These are phyloP conservation scores for Forsythia suspensa DNA, from an alignment of 257 asterid genomes.

Conservation along the genomic window DNA sequence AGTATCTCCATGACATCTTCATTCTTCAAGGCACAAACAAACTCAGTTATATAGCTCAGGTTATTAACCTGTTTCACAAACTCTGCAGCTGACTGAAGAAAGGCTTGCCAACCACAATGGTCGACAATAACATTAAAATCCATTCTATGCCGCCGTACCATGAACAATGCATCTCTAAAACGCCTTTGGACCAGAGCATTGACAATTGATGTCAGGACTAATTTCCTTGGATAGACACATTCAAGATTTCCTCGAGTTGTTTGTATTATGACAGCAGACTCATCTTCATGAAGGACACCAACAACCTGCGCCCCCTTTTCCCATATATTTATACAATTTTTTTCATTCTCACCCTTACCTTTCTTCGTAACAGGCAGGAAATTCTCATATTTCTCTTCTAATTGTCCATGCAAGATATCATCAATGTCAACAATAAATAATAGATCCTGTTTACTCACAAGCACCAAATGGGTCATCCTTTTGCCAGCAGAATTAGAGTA, in stretches of 20 bases:
- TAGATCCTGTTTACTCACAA: slow-evolving; percentile 81
- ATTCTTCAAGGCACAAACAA: slow-evolving; percentile 73
- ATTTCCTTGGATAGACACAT: slow-evolving; percentile 86
- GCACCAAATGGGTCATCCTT: slow-evolving; percentile 68
- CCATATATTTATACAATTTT: slow-evolving; percentile 66
- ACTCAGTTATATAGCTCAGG: slow-evolving; percentile 80
- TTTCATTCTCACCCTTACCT: slow-evolving; percentile 54
- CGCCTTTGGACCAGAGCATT: slow-evolving; percentile 73
- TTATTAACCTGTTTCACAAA: slow-evolving; percentile 81
- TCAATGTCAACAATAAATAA: slow-evolving; percentile 72
- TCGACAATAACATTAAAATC: slow-evolving; percentile 91
- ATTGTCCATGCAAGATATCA: slow-evolving; percentile 62
- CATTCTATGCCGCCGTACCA: slow-evolving; percentile 91
- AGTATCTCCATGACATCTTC: slow-evolving; percentile 79
- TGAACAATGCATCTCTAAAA: slow-evolving; percentile 76
- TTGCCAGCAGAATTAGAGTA: slow-evolving; percentile 75
- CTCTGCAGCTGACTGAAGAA: slow-evolving; percentile 64
- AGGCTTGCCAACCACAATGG: slow-evolving; percentile 82
- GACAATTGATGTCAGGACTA: slow-evolving; percentile 76
- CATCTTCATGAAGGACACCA: slow-evolving; percentile 92
- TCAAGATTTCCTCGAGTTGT: slow-evolving; percentile 95
- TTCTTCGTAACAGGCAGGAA: slow-evolving; percentile 62
- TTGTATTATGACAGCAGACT: slow-evolving; percentile 87
- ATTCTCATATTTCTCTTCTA: slow-evolving; percentile 67
- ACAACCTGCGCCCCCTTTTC: slow-evolving; percentile 79